Percentiles rank a stretch among this genome's conserved stretches.
Evolutionary conservation across 1,284 basidiomycete species (phyloP).

Genomic region (Ustanciosporium gigantosporum): DNA sequence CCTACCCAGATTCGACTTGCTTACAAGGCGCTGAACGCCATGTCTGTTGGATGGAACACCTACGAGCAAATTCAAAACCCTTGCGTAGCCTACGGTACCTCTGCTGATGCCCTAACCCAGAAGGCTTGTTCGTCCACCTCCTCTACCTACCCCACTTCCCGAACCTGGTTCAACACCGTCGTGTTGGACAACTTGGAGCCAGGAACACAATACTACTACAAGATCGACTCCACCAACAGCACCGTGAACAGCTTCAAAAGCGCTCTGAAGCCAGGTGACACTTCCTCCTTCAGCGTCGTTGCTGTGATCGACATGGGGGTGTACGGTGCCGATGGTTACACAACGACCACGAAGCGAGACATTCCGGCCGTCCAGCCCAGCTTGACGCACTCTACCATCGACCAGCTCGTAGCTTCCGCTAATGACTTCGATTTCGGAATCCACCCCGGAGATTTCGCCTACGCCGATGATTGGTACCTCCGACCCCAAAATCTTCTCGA

Average conservation of each 20-base stretch:
- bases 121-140: conserved; percentile 26
- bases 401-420: conserved; percentile 12
- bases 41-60: conserved; percentile 48
- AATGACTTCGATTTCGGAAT: conserved; percentile 35
- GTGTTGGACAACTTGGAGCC: conserved; percentile 21
- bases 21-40: conserved; percentile 22
- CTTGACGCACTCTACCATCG: conserved; percentile 30
- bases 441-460: conserved; percentile 60
- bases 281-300: conserved; percentile 45
- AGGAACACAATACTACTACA: conserved; percentile 45
- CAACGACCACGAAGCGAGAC: conserved; percentile 41
- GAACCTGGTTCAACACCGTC: conserved; percentile 45
- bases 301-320: conserved; percentile 61
- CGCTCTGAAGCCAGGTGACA: conserved; percentile 16
- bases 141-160: conserved; percentile 40
- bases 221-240: conserved; percentile 31
- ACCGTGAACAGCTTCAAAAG: conserved; percentile 27
- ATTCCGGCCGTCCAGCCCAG: conserved; percentile 23
- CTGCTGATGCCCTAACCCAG: conserved; percentile 3
- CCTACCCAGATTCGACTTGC: conserved; percentile 38
- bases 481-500: conserved; percentile 32
- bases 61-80: conserved; percentile 22
- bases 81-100: conserved; percentile 34
- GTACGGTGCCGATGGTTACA: conserved; percentile 58
- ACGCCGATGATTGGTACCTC: conserved; percentile 60